Percentiles rank a stretch among this genome's conserved stretches.
Evolutionary conservation across 495 filamentous ascomycete species (phyloP).

Genomic region (Aspergillus affinis): DNA sequence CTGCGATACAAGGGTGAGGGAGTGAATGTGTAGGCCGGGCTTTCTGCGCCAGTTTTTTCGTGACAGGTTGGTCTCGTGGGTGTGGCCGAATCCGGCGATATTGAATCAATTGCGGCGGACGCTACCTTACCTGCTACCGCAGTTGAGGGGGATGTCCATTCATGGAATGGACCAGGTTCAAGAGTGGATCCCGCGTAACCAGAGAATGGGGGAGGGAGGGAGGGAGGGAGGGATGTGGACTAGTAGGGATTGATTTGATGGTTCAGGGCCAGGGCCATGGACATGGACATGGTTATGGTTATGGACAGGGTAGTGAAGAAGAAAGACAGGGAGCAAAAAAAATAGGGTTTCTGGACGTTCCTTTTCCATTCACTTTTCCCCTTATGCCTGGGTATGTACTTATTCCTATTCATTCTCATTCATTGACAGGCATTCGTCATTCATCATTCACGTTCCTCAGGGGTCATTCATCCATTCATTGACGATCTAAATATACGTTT

Average conservation of each 20-base stretch:
- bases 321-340: background rate
- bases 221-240: too few species aligned
- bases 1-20: background rate
- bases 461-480: too few species aligned
- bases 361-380: too few species aligned
- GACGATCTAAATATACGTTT: background rate
- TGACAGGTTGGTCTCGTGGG: background rate
- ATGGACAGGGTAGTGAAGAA: background rate
- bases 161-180: background rate
- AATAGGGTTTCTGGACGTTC: background rate
- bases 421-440: too few species aligned
- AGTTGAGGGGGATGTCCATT: background rate
- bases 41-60: too few species aligned
- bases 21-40: too few species aligned
- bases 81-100: background rate
- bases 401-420: background rate
- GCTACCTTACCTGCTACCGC: too few species aligned
- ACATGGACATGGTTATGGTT: background rate
- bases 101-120: too few species aligned
- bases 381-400: too few species aligned
- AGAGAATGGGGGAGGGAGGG: background rate
- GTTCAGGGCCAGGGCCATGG: background rate
- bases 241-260: background rate
- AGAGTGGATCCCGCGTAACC: background rate
- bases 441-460: too few species aligned